phyloP scores from a whole-genome alignment of 345 rosid genomes.

The Schrenkiella parvula region DNA sequence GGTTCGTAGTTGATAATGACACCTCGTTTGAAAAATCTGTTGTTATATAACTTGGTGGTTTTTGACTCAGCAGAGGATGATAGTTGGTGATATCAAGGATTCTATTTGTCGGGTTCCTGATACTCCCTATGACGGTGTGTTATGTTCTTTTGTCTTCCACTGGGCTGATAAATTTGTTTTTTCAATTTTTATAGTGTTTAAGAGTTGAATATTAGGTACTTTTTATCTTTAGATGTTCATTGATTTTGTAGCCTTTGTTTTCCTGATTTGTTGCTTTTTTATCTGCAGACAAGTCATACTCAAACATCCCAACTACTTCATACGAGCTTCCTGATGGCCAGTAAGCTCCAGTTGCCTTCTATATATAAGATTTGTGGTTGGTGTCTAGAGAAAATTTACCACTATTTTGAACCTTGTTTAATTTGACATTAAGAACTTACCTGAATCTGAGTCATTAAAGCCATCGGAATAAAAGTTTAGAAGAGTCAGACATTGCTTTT shows the following conservation, averaged over 20 bases:
- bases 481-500: constrained; percentile 3
- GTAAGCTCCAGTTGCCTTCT: constrained; percentile 48
- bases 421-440: not conserved
- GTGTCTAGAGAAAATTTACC: not conserved
- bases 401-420: not conserved
- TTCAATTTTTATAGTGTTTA: not conserved
- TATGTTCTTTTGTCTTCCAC: constrained; percentile 16
- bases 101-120: constrained; percentile 96
- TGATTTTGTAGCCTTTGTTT: not conserved
- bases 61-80: constrained; percentile 62
- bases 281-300: constrained; percentile 69
- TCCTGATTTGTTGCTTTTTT: constrained; percentile 18
- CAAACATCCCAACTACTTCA: constrained; percentile 96
- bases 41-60: constrained; percentile 18
- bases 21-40: not conserved
- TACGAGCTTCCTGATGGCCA: constrained; percentile 99
- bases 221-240: not conserved
- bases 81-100: constrained; percentile 97
- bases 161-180: not conserved
- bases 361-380: not conserved
- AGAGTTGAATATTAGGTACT: not conserved
- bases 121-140: constrained; percentile 88
- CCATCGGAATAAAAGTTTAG: not conserved
- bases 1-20: constrained; percentile 43
- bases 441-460: not conserved